A percentile compares a stretch with the other conserved stretches of the same genome.
These are phyloP conservation scores for Mycena alexandri DNA, from an alignment of 768 basidiomycete genomes.

Conservation along the genomic window DNA sequence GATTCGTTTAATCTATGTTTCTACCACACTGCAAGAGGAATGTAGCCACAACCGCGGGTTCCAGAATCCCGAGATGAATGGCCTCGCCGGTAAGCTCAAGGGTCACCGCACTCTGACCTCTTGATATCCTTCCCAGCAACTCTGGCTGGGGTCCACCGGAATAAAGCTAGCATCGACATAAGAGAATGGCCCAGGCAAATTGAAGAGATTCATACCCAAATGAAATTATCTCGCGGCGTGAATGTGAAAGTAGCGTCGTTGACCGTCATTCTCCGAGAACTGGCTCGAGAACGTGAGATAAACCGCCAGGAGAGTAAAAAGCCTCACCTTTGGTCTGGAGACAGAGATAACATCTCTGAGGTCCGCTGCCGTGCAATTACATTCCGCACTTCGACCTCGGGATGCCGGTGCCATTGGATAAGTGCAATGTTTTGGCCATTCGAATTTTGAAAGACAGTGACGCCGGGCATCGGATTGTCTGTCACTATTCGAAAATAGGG, in stretches of 20 bases:
- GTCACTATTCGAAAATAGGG: constrained; percentile 55
- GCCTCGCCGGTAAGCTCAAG: constrained; percentile 63
- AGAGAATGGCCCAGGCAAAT: not conserved
- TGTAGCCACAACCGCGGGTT: constrained; percentile 58
- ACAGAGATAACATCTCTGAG: constrained; percentile 56
- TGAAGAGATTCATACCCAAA: constrained; percentile 36
- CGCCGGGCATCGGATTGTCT: constrained; percentile 48
- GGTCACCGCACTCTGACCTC: constrained; percentile 43
- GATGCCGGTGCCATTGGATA: constrained; percentile 54
- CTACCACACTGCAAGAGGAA: constrained; percentile 60
- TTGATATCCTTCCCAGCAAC: constrained; percentile 55
- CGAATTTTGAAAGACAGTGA: constrained; percentile 53
- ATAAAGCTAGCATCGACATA: constrained; percentile 12
- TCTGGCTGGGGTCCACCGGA: constrained; percentile 34
- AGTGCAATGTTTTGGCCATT: constrained; percentile 53
- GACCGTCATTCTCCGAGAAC: constrained; percentile 26
- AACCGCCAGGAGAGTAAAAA: not conserved
- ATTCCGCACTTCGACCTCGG: constrained; percentile 52
- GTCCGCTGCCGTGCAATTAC: constrained; percentile 49
- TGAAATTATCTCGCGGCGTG: constrained; percentile 33
- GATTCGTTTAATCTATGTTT: constrained; percentile 54
- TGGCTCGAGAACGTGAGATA: not conserved
- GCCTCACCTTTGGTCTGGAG: constrained; percentile 52
- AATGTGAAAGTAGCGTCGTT: constrained; percentile 26
- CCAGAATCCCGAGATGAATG: constrained; percentile 59